These are phyloP conservation scores for Posidonia australis DNA, from an alignment of 106 monocot genomes.

Conservation along the genomic window DNA sequence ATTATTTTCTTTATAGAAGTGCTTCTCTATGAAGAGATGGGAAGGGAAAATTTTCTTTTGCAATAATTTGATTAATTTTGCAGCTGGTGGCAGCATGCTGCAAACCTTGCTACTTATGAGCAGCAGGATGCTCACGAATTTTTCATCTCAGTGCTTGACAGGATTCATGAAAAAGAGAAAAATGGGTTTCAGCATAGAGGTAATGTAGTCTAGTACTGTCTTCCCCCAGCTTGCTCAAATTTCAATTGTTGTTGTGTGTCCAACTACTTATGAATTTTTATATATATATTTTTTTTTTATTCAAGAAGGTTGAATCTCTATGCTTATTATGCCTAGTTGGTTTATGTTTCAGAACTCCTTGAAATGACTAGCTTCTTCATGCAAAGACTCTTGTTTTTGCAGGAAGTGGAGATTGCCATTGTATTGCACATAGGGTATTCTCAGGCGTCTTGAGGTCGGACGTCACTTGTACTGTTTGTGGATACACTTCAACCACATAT, in stretches of 20 bases:
- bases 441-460: conserved; percentile 49
- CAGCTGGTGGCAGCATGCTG: conserved; percentile 75
- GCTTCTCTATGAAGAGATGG: background rate
- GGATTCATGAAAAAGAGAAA: conserved; percentile 58
- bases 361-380: background rate
- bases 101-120: conserved; percentile 50
- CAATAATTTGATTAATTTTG: conserved; percentile 7
- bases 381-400: background rate
- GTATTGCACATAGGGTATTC: conserved; percentile 61
- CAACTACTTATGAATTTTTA: background rate
- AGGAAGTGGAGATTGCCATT: conserved; percentile 53
- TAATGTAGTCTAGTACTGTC: conserved; percentile 1
- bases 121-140: conserved; percentile 77
- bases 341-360: background rate
- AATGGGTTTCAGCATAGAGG: conserved; percentile 27
- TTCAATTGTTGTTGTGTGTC: background rate
- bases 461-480: conserved; percentile 53
- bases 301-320: no score
- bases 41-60: background rate
- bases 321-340: background rate
- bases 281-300: no score
- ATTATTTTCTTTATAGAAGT: background rate
- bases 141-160: conserved; percentile 59
- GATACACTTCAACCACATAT: conserved; percentile 62
- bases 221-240: background rate